phyloP scores from a whole-genome alignment of 2,329 filamentous ascomycete species.

The Ophiostoma piceae region DNA sequence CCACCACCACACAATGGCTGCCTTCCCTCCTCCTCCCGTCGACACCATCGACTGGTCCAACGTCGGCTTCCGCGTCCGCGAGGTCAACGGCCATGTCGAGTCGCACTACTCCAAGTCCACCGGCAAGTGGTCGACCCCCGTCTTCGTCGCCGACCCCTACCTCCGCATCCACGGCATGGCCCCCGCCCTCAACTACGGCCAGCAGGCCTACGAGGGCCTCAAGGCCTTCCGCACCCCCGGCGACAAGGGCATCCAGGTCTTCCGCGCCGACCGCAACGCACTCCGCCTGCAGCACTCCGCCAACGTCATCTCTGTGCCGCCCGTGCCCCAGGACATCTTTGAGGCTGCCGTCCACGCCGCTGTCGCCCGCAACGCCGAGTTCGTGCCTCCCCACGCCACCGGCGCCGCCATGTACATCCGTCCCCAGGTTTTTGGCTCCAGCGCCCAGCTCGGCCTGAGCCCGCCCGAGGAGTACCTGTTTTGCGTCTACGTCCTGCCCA shows the following conservation, averaged over 20 bases:
- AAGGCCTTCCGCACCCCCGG: conserved; percentile 83
- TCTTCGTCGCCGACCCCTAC: conserved; percentile 77
- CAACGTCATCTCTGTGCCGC: conserved; percentile 75
- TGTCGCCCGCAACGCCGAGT: conserved; percentile 82
- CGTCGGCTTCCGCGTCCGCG: conserved; percentile 85
- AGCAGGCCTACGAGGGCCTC: conserved; percentile 97
- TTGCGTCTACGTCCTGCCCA: conserved; percentile 82
- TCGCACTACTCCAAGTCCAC: conserved; percentile 72
- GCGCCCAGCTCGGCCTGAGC: conserved; percentile 77
- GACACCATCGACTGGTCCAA: conserved; percentile 89
- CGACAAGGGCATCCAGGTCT: conserved; percentile 69
- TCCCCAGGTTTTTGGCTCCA: conserved; percentile 80
- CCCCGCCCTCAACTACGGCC: conserved; percentile 91
- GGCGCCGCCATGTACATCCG: conserved; percentile 91
- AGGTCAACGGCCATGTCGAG: conserved; percentile 91
- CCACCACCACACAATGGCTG: conserved; percentile 37
- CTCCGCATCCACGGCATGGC: conserved; percentile 92
- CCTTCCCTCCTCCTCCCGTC: conserved; percentile 72
- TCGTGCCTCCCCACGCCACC: conserved; percentile 81
- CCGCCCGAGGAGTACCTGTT: conserved; percentile 92
- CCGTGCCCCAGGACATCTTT: conserved; percentile 72
- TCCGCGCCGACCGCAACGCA: conserved; percentile 83
- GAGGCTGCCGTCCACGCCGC: conserved; percentile 70
- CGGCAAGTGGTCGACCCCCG: conserved; percentile 69
- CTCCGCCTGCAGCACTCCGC: conserved; percentile 78